Conservation (phyloP, 768 basidiomycete species). For the Tulasnella sp. region DNA sequence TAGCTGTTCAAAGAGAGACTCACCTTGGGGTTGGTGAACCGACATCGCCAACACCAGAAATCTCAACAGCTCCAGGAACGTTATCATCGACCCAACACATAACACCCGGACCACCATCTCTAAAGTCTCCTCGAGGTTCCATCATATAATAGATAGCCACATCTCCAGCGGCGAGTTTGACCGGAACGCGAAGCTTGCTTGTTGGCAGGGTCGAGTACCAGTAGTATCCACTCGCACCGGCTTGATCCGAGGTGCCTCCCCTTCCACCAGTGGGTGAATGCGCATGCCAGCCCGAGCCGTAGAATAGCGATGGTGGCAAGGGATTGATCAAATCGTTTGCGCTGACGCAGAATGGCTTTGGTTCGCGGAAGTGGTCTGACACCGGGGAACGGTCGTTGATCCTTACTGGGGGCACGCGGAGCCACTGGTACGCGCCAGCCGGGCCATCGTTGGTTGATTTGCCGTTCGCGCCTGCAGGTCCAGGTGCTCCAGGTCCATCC, state of each 20-base stretch:
- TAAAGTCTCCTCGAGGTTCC: slow-evolving; percentile 57
- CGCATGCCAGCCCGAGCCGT: slow-evolving; percentile 87
- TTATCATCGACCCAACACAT: slow-evolving; percentile 99
- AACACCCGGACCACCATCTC: slow-evolving; percentile 55
- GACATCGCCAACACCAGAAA: slow-evolving; percentile 76
- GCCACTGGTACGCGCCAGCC: slow-evolving; percentile 39
- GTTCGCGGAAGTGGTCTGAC: slow-evolving; percentile 66
- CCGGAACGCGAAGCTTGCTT: slow-evolving; percentile 78
- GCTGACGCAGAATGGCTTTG: slow-evolving; percentile 87
- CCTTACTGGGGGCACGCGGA: slow-evolving; percentile 69
- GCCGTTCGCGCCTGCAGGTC: slow-evolving; percentile 36
- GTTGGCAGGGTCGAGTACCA: slow-evolving; percentile 90
- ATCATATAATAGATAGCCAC: slow-evolving; percentile 84
- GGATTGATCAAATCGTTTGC: slow-evolving; percentile 99
- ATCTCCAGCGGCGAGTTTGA: slow-evolving; percentile 86
- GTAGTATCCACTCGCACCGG: slow-evolving; percentile 67
- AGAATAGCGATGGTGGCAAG: slow-evolving; percentile 89
- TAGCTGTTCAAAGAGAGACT: slow-evolving; percentile 44
- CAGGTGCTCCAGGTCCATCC: slow-evolving; percentile 46
- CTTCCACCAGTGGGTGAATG: slow-evolving; percentile 64
- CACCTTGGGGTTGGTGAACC: slow-evolving; percentile 67
- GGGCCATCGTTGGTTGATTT: slow-evolving; percentile 41
- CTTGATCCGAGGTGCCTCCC: slow-evolving; percentile 42
- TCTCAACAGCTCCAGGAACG: slow-evolving; percentile 68
- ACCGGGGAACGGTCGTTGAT: slow-evolving; percentile 51